Percentiles rank a stretch among this genome's conserved stretches.
phyloP scores from a whole-genome alignment of 2,329 filamentous ascomycete genomes.

The Microsporum ferrugineum region DNA sequence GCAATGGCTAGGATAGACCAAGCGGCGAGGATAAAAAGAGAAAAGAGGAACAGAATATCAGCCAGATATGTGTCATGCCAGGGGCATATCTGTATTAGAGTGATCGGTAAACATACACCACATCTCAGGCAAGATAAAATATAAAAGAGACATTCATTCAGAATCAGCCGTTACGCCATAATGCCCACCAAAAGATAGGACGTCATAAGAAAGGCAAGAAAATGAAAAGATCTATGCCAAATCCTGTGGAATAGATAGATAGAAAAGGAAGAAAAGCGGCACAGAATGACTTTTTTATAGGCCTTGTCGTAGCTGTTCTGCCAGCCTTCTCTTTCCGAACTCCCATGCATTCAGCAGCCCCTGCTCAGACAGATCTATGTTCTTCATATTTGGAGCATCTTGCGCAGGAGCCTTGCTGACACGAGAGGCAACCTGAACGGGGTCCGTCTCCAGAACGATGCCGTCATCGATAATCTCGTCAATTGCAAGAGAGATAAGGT shows the following conservation, averaged over 20 bases:
- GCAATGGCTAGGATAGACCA: background rate
- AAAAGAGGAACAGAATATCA: background rate
- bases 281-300: slow-evolving; percentile 39
- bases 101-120: background rate
- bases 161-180: slow-evolving; percentile 4
- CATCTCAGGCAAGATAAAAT: background rate
- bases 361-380: slow-evolving; percentile 90
- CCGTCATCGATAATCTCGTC: slow-evolving; percentile 94
- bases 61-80: background rate
- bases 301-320: slow-evolving; percentile 80
- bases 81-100: background rate
- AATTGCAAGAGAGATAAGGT: slow-evolving; percentile 82
- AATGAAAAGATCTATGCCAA: slow-evolving; percentile 1
- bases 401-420: slow-evolving; percentile 86
- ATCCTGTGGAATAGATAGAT: background rate
- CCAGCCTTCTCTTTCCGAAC: slow-evolving; percentile 82
- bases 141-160: background rate
- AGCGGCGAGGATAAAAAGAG: background rate
- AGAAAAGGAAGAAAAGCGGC: background rate
- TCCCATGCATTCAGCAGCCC: slow-evolving; percentile 89
- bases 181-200: background rate
- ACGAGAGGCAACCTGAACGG: slow-evolving; percentile 80
- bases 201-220: slow-evolving; percentile 5
- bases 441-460: slow-evolving; percentile 94
- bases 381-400: slow-evolving; percentile 77